Conservation (phyloP, 495 filamentous ascomycete genomes). For the Daldinia concentrica region DNA sequence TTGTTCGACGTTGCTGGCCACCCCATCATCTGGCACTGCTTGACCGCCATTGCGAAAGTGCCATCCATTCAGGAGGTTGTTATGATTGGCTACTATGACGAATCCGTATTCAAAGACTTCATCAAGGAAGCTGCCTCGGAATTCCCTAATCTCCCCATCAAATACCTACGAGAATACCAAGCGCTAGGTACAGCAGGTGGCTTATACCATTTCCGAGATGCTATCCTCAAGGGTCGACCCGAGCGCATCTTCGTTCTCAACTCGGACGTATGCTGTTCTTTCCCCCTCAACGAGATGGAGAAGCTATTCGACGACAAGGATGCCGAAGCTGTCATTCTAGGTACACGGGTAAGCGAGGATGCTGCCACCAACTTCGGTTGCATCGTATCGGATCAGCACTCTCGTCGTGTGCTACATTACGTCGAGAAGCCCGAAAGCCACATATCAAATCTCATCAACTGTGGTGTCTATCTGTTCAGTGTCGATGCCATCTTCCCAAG, state of each 20-base stretch:
- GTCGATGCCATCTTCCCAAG: constrained; percentile 96
- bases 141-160: constrained; percentile 89
- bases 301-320: constrained; percentile 93
- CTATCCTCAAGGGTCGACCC: constrained; percentile 94
- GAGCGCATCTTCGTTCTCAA: constrained; percentile 98
- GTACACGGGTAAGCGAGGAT: constrained; percentile 90
- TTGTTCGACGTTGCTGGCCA: constrained; percentile 99
- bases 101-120: constrained; percentile 95
- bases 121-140: constrained; percentile 87
- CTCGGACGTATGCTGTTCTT: constrained; percentile 99
- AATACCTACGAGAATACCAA: constrained; percentile 98
- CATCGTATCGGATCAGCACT: constrained; percentile 95
- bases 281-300: constrained; percentile 95
- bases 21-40: constrained; percentile 97
- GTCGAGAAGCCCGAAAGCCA: constrained; percentile 99
- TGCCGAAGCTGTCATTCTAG: constrained; percentile 96
- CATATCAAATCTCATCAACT: constrained; percentile 99
- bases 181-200: constrained; percentile 95
- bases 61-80: constrained; percentile 94
- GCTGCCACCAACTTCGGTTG: constrained; percentile 96
- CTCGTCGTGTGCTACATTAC: constrained; percentile 96
- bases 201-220: constrained; percentile 99
- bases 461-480: constrained; percentile 96
- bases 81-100: constrained; percentile 98
- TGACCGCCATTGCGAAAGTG: constrained; percentile 90